These are phyloP conservation scores for Melastoma candidum DNA, from an alignment of 441 rosid genomes.

Conservation along the genomic window DNA sequence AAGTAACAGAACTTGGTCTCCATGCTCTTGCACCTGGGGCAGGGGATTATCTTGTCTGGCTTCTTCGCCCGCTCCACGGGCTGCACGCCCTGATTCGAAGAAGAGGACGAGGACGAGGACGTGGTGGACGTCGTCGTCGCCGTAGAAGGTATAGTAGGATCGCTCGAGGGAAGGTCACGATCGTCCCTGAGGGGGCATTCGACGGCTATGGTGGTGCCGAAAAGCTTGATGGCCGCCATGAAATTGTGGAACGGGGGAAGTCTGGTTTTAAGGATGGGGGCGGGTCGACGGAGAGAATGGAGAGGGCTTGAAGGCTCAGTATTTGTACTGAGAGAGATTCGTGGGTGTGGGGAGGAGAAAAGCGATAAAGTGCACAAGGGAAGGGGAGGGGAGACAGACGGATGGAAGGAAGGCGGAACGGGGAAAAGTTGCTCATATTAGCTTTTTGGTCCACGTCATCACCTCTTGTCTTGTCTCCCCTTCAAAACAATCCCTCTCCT, in stretches of 20 bases:
- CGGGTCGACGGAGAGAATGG: background rate
- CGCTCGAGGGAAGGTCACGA: slow-evolving; percentile 23
- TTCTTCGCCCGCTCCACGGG: slow-evolving; percentile 28
- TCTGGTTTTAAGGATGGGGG: background rate
- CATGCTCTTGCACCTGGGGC: slow-evolving; percentile 91
- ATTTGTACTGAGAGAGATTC: background rate
- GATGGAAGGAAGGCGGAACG: slow-evolving; percentile 24
- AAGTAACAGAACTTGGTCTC: slow-evolving; percentile 95
- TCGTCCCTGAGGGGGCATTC: slow-evolving; percentile 19
- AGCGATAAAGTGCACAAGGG: background rate
- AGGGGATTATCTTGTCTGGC: slow-evolving; percentile 75
- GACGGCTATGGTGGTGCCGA: slow-evolving; percentile 59
- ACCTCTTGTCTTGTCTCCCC: slow-evolving; percentile 1
- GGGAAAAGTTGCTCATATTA: slow-evolving; percentile 34
- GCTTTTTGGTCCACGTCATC: slow-evolving; percentile 48
- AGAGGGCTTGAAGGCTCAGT: background rate
- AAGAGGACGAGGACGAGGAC: background rate
- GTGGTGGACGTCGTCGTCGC: background rate
- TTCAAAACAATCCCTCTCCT: too few species aligned
- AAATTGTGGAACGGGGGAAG: background rate
- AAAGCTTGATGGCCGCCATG: slow-evolving; percentile 51
- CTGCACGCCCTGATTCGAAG: slow-evolving; percentile 18
- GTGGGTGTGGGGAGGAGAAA: background rate
- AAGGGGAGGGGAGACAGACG: background rate
- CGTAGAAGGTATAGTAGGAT: too few species aligned